A percentile compares a stretch with the other conserved stretches of the same genome.
Evolutionary conservation across 768 basidiomycete genomes (phyloP).

Genomic region (Lyophyllum atratum): DNA sequence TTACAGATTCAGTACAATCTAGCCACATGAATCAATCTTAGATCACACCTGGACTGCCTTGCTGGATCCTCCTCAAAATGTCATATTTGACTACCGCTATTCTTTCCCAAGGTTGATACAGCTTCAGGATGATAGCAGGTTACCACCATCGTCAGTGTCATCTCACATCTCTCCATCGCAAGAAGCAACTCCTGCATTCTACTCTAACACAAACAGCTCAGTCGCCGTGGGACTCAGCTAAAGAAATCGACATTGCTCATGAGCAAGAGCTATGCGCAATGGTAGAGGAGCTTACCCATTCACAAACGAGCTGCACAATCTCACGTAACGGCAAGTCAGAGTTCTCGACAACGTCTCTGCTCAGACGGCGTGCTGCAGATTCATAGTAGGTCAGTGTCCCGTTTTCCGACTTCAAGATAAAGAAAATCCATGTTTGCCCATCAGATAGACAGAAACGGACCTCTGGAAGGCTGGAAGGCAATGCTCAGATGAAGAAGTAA

Average conservation of each 20-base stretch:
- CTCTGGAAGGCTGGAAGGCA: conserved; percentile 23
- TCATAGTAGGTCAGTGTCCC: conserved; percentile 24
- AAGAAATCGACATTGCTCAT: conserved; percentile 7
- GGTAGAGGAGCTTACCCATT: conserved; percentile 24
- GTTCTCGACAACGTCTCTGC: conserved; percentile 19
- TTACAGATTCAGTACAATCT: no score
- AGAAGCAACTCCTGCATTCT: conserved; percentile 4
- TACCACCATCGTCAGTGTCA: no score
- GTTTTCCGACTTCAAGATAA: conserved; percentile 28
- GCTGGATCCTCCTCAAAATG: no score
- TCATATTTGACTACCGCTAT: no score
- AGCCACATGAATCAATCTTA: no score
- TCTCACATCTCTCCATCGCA: no score
- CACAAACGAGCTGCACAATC: conserved; percentile 25
- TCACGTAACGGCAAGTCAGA: conserved; percentile 21
- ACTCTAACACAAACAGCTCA: conserved; percentile 18
- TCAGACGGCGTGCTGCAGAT: conserved; percentile 22
- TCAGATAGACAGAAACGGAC: conserved; percentile 36
- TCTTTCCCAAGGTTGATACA: no score
- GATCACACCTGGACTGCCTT: no score
- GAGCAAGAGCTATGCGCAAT: conserved; percentile 1
- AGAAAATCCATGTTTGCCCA: conserved; percentile 32
- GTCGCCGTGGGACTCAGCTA: conserved; percentile 15
- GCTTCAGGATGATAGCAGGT: no score
- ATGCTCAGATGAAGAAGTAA: conserved; percentile 18